Evolutionary conservation across 352 stramenopile genomes (phyloP), one percentile per base, ranked within the genome.

Genomic region (Phytophthora uliginosa): DNA sequence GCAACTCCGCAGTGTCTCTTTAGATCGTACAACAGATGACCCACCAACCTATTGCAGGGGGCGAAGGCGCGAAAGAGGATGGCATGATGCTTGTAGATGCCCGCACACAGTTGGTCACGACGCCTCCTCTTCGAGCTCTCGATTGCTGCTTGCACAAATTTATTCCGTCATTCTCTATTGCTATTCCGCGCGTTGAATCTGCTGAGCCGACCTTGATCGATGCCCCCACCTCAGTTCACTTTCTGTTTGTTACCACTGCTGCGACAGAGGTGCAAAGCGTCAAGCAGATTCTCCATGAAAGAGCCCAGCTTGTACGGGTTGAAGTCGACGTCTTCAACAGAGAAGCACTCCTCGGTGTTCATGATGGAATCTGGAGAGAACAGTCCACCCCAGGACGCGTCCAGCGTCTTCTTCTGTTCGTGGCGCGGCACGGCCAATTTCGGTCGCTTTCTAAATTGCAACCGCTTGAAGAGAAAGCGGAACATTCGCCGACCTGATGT

Each of bases 301-400:
- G 78, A 82, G 13, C 67, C 69, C 17, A 84, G 74, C 47, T 94
- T 80, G 77, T 96, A 96, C 51, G 89, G 89, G 52, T 96, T 96
- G 66, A 73, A 92, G 45, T 93, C 78, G 20, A 96, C 86, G 42
- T 94, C 87, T n/a, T 84, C 83, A 34, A 77, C 74, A 0, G 89
- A 91, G 67, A 90, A 94, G 18, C 67, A 75, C 59, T 90, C 76
- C 58, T 93, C 86, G 0, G 82, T 92, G 75, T 94, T 93, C 59
- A 93, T 78, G 63, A 94, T 92, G 18, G 74, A 72, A 48, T 95
- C 87, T 0, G 85, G 74, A 2, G 84, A 85, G 66, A 93, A 94
- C 33, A 94, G 66, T 4, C 87, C 89, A 20, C 89, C 89, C 89
- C 89, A 96, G 1, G 89, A 91, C 33, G 85, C 51, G 58, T 96